Conservation (phyloP, 2,329 filamentous ascomycete genomes). For the Dothidotthia symphoricarpi region DNA sequence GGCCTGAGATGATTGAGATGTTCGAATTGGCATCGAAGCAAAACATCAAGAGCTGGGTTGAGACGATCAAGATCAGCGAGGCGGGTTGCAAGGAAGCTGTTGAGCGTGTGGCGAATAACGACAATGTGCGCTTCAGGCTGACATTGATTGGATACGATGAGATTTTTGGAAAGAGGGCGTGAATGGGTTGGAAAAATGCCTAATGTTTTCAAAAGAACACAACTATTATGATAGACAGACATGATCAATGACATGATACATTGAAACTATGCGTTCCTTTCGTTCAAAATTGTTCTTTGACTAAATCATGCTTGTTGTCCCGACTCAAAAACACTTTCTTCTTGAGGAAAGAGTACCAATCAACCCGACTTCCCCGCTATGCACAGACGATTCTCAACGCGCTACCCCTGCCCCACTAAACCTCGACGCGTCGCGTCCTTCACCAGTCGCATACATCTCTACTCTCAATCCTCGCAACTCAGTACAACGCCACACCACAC, state of each 20-base stretch:
- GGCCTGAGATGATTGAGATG: constrained; percentile 53
- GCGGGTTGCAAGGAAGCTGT: constrained; percentile 69
- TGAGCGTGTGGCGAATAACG: constrained; percentile 63
- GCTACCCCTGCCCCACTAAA: constrained; percentile 12
- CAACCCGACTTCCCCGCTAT: constrained; percentile 8
- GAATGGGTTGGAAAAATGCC: constrained; percentile 5
- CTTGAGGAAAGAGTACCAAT: too few relatives aligned
- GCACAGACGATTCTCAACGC: constrained; percentile 8
- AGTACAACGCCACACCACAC: constrained; percentile 6
- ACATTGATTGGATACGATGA: constrained; percentile 68
- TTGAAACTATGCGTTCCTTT: too few relatives aligned
- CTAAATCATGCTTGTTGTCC: too few relatives aligned
- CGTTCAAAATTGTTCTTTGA: too few relatives aligned
- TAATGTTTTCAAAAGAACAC: constrained; percentile 4
- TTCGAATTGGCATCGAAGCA: constrained; percentile 51
- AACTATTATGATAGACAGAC: neutral
- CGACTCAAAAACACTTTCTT: too few relatives aligned
- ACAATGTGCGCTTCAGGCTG: constrained; percentile 70
- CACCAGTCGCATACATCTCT: neutral
- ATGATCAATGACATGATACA: too few relatives aligned
- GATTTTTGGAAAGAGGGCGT: constrained; percentile 57
- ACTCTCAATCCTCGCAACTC: neutral
- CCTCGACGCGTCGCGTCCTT: constrained; percentile 11
- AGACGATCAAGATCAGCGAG: constrained; percentile 70
- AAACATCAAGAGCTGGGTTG: constrained; percentile 56